Evolutionary conservation across 352 stramenopile species (phyloP).

Genomic region (Phytophthora colocasiae): DNA sequence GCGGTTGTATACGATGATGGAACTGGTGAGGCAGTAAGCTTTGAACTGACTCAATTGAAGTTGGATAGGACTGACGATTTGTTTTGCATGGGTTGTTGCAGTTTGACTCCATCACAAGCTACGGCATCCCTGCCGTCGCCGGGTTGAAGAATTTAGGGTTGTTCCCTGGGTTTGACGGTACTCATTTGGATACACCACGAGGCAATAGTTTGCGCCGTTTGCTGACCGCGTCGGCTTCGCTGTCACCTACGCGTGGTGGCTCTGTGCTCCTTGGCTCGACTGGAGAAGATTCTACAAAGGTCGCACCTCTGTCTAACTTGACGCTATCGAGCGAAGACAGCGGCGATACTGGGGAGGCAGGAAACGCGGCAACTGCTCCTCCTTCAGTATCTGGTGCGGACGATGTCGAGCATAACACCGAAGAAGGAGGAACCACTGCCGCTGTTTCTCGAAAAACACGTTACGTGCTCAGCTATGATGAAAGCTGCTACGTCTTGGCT

Average conservation of each 20-base stretch:
- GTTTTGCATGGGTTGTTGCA: constrained; percentile 22
- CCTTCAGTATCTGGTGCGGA: not conserved
- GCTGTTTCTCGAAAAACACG: constrained; percentile 33
- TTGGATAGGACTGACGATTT: constrained; percentile 10
- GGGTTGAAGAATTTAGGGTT: constrained; percentile 65
- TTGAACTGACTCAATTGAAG: constrained; percentile 8
- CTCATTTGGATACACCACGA: constrained; percentile 43
- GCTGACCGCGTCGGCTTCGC: constrained; percentile 39
- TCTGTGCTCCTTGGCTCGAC: constrained; percentile 12
- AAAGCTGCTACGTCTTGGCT: constrained; percentile 62
- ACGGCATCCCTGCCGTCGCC: constrained; percentile 66
- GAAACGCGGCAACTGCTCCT: not conserved
- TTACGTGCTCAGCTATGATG: constrained; percentile 78
- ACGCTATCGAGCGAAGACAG: not conserved
- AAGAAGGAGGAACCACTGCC: constrained; percentile 1
- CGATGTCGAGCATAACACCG: not conserved
- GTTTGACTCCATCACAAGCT: constrained; percentile 73
- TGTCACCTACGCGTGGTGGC: constrained; percentile 16
- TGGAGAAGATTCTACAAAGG: constrained; percentile 8
- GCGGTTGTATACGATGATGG: constrained; percentile 65
- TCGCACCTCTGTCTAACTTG: not conserved
- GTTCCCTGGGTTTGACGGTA: constrained; percentile 48
- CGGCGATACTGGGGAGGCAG: not conserved
- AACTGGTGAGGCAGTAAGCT: constrained; percentile 49
- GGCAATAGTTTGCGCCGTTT: constrained; percentile 51